Conservation (phyloP, 2,329 filamentous ascomycete genomes). For the Calonectria crousiana region DNA sequence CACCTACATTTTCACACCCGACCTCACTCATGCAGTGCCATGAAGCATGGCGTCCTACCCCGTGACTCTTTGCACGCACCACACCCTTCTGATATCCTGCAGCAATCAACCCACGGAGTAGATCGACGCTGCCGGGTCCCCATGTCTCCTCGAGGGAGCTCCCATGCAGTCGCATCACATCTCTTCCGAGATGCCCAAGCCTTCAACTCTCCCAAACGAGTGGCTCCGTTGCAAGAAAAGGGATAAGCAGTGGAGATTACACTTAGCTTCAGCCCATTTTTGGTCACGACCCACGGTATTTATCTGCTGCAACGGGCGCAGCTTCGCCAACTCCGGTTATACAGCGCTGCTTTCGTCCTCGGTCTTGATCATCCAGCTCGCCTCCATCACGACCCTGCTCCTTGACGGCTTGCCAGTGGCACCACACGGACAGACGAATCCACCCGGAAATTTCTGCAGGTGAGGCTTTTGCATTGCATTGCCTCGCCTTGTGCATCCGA, state of each 20-base stretch:
- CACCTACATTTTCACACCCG: slow-evolving; percentile 7
- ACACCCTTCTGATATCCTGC: slow-evolving; percentile 28
- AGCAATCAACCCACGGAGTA: slow-evolving; percentile 25
- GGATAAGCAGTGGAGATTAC: slow-evolving; percentile 22
- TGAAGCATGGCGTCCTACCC: slow-evolving; percentile 16
- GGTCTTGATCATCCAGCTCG: slow-evolving; percentile 26
- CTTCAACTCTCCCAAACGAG: slow-evolving; percentile 28
- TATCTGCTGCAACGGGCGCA: slow-evolving; percentile 38
- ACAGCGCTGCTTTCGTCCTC: slow-evolving; percentile 12
- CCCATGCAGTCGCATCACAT: slow-evolving; percentile 33
- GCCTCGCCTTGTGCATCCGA: slow-evolving; percentile 25
- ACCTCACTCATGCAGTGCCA: slow-evolving; percentile 17
- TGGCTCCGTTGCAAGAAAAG: slow-evolving; percentile 27
- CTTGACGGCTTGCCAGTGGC: slow-evolving; percentile 33
- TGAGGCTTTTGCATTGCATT: slow-evolving; percentile 33
- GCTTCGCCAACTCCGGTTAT: neutral
- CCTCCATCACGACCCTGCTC: neutral
- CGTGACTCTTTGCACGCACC: slow-evolving; percentile 30
- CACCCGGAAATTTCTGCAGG: slow-evolving; percentile 28
- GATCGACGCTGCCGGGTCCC: slow-evolving; percentile 19
- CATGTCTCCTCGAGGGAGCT: slow-evolving; percentile 30
- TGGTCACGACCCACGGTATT: slow-evolving; percentile 39
- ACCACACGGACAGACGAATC: slow-evolving; percentile 36
- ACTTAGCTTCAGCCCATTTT: slow-evolving; percentile 29
- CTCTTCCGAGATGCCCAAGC: slow-evolving; percentile 15